Evolutionary conservation across 179 eudicot species (phyloP).

Genomic region (Heliamphora pulchella): DNA sequence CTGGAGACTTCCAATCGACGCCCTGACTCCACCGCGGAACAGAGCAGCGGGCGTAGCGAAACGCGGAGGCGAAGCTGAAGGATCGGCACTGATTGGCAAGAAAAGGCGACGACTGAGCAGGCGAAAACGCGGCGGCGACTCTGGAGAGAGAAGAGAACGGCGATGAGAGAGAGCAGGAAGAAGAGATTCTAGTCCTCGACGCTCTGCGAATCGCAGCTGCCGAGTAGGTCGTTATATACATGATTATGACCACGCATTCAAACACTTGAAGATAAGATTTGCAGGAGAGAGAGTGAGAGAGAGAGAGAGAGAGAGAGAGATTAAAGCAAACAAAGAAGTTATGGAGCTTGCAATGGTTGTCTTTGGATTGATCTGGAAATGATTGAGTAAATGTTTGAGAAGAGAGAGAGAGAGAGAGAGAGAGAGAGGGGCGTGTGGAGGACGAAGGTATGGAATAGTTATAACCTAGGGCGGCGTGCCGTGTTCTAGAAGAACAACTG

Average conservation of each 20-base stretch:
- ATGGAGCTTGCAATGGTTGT: slow-evolving; percentile 11
- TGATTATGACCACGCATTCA: slow-evolving; percentile 19
- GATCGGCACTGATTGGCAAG: slow-evolving; percentile 28
- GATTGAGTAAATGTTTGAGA: neutral
- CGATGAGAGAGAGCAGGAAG: slow-evolving; percentile 15
- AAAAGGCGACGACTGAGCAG: slow-evolving; percentile 7
- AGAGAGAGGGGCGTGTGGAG: slow-evolving; percentile 22
- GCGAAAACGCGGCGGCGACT: slow-evolving; percentile 5
- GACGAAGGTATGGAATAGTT: neutral
- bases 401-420: neutral
- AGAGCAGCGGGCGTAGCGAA: slow-evolving; percentile 35
- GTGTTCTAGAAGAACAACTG: slow-evolving; percentile 12
- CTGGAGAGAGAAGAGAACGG: slow-evolving; percentile 17
- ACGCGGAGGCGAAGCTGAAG: slow-evolving; percentile 34
- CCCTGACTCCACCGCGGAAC: slow-evolving; percentile 78
- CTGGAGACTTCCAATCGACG: slow-evolving; percentile 68
- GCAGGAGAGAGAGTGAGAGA: neutral
- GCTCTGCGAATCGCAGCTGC: slow-evolving; percentile 28
- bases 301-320: neutral
- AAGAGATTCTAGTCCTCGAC: slow-evolving; percentile 13
- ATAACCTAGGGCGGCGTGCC: slow-evolving; percentile 20
- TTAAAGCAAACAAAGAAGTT: neutral
- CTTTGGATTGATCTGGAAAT: slow-evolving; percentile 3
- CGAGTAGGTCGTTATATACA: slow-evolving; percentile 29
- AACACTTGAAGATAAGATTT: slow-evolving; percentile 12